Conservation (phyloP, 225 moss, liverwort and hornwort genomes). For the Lunularia cruciata region DNA sequence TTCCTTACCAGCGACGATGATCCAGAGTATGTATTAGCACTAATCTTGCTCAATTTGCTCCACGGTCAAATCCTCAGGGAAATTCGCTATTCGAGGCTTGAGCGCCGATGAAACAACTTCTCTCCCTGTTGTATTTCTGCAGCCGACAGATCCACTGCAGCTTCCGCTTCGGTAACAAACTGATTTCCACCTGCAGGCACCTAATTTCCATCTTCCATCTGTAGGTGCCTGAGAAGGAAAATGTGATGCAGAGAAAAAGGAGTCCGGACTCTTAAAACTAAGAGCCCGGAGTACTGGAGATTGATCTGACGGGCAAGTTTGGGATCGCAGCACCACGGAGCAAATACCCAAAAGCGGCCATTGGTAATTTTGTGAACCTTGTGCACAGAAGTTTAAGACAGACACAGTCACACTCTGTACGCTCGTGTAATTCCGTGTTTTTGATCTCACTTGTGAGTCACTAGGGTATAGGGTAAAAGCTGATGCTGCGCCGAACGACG, state of each 20-base stretch:
- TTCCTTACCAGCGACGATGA: slow-evolving; percentile 9
- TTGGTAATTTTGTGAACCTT: slow-evolving; percentile 6
- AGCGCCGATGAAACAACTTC: neutral
- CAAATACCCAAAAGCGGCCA: slow-evolving; percentile 17
- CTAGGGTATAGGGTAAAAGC: too few species aligned
- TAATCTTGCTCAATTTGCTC: slow-evolving; percentile 34
- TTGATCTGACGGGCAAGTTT: neutral
- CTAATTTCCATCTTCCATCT: too few species aligned
- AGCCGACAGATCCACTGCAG: neutral
- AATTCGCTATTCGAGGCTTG: slow-evolving; percentile 78
- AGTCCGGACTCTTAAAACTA: slow-evolving; percentile 18
- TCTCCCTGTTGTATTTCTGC: neutral
- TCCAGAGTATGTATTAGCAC: slow-evolving; percentile 6
- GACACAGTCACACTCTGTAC: too few species aligned
- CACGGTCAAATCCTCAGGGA: slow-evolving; percentile 70
- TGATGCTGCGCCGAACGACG: too few species aligned
- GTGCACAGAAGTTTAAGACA: too few species aligned
- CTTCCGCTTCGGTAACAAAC: slow-evolving; percentile 13
- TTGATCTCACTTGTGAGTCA: too few species aligned
- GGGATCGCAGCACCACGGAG: slow-evolving; percentile 11
- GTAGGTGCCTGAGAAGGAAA: slow-evolving; percentile 21
- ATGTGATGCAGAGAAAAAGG: slow-evolving; percentile 2
- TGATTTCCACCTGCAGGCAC: slow-evolving; percentile 5
- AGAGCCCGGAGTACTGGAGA: neutral
- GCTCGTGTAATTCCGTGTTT: too few species aligned